These are phyloP conservation scores for Paecilomyces variotii DNA, from an alignment of 2,329 filamentous ascomycete species.

Conservation along the genomic window DNA sequence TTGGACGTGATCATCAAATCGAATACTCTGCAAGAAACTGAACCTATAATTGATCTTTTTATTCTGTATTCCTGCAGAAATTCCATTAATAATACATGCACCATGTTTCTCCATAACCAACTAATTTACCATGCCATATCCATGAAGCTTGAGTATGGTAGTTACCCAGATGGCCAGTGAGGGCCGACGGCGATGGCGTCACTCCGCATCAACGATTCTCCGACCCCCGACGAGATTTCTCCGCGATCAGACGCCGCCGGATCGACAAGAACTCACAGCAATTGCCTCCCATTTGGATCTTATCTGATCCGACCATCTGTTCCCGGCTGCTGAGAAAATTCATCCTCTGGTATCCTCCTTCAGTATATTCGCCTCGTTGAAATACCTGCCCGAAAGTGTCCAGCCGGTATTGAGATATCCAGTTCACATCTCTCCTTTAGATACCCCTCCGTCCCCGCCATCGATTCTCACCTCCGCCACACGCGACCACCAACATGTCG, in stretches of 20 bases:
- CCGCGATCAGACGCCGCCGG: not conserved
- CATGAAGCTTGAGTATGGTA: too few species aligned
- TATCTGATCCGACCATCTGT: not conserved
- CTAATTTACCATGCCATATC: too few species aligned
- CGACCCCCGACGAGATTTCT: constrained; percentile 2
- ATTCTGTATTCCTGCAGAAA: too few species aligned
- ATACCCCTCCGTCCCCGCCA: constrained; percentile 24
- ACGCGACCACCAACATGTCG: constrained; percentile 50
- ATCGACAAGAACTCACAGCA: not conserved
- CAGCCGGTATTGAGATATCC: not conserved
- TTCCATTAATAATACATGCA: not conserved
- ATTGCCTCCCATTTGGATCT: not conserved
- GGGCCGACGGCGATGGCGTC: constrained; percentile 5
- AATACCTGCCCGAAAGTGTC: not conserved
- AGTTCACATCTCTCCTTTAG: not conserved
- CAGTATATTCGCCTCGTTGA: not conserved
- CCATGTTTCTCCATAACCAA: too few species aligned
- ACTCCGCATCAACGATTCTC: constrained; percentile 10
- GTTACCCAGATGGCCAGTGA: not conserved
- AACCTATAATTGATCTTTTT: too few species aligned
- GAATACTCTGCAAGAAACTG: too few species aligned
- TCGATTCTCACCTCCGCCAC: constrained; percentile 1
- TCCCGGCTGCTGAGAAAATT: not conserved
- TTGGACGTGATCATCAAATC: too few species aligned
- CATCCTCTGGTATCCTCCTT: not conserved